Conservation (phyloP, 1,139 yeast species). For the Sugiyamaella xylanicola region DNA sequence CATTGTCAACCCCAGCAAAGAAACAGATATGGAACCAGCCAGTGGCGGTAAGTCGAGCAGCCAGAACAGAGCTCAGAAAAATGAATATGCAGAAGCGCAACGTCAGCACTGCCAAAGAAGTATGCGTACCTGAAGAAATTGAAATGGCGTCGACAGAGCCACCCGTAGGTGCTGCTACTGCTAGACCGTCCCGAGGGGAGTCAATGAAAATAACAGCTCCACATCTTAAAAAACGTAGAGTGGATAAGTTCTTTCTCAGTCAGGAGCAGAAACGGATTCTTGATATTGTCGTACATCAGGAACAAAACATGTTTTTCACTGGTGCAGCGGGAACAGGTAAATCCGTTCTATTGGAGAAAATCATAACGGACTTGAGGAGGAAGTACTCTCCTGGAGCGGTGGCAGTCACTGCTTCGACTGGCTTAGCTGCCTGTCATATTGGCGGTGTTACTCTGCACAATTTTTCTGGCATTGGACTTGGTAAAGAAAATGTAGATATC, state of each 20-base stretch:
- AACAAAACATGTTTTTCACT: conserved; percentile 50
- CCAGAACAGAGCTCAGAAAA: conserved; percentile 13
- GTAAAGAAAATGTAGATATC: conserved; percentile 52
- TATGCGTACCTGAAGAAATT: conserved; percentile 1
- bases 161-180: too few species aligned
- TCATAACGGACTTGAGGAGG: conserved; percentile 63
- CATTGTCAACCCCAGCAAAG: conserved; percentile 9
- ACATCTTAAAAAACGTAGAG: conserved; percentile 1
- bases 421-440: conserved; percentile 85
- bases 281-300: conserved; percentile 59
- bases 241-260: conserved; percentile 46
- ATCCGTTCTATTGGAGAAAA: conserved; percentile 52
- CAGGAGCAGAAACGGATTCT: conserved; percentile 74
- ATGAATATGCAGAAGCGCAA: conserved; percentile 12
- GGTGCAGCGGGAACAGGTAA: conserved; percentile 41
- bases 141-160: neutral
- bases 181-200: too few species aligned
- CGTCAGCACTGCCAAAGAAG: conserved; percentile 7
- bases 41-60: conserved; percentile 13
- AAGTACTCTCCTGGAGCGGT: conserved; percentile 56
- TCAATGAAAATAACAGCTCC: neutral
- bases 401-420: conserved; percentile 91
- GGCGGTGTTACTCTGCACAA: conserved; percentile 85
- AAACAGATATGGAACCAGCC: conserved; percentile 22
- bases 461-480: conserved; percentile 80